Conservation (phyloP, 768 basidiomycete species). For the Tulasnella sp. region DNA sequence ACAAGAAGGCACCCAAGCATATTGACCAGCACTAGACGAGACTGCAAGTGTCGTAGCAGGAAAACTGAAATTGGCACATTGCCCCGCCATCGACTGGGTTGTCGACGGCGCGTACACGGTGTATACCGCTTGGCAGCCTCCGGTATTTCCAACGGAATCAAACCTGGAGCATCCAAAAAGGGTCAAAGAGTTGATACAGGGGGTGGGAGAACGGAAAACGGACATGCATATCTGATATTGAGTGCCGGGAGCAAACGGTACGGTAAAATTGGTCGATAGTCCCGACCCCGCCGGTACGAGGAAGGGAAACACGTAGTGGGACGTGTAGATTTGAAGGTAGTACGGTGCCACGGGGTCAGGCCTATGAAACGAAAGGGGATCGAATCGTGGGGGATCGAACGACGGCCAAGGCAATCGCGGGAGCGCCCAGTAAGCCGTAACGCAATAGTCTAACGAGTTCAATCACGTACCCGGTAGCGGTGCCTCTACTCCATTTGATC, state of each 20-base stretch:
- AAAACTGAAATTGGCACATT: constrained; percentile 4
- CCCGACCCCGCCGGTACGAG: constrained; percentile 1
- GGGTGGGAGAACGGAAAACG: background rate
- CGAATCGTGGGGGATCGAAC: background rate
- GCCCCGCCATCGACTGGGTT: background rate
- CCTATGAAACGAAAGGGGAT: background rate
- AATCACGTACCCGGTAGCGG: constrained; percentile 14
- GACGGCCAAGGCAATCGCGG: background rate
- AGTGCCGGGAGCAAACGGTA: constrained; percentile 11
- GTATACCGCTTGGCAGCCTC: constrained; percentile 12
- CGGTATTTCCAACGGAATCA: constrained; percentile 4
- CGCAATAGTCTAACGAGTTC: background rate
- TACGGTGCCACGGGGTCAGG: constrained; percentile 10
- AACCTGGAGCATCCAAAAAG: background rate
- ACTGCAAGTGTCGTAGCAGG: constrained; percentile 1
- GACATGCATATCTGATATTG: constrained; percentile 15
- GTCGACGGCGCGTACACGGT: background rate
- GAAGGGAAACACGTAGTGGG: constrained; percentile 6
- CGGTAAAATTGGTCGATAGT: constrained; percentile 1
- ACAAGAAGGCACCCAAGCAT: background rate
- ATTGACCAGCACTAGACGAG: background rate
- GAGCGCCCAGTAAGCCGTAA: background rate
- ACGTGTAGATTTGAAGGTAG: constrained; percentile 8
- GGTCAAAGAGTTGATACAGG: background rate
- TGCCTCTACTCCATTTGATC: constrained; percentile 5